These are phyloP conservation scores for Euphrasia arctica DNA, from an alignment of 305 asterid species.

Conservation along the genomic window DNA sequence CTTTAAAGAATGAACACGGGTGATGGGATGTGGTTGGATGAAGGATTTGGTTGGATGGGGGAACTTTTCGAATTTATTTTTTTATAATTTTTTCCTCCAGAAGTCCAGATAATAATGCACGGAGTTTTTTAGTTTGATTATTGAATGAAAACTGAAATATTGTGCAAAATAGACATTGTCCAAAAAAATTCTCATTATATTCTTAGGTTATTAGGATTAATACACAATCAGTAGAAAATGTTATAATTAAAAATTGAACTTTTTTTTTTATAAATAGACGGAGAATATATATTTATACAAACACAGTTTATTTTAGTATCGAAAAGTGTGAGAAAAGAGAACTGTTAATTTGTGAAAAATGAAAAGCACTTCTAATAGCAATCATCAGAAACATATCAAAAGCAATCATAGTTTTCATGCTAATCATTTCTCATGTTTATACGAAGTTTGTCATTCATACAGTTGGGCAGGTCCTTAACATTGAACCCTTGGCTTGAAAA, in stretches of 20 bases:
- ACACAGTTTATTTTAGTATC: no score
- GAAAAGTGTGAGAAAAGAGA: not conserved
- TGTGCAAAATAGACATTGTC: not conserved
- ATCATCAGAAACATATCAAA: not conserved
- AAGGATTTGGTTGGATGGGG: not conserved
- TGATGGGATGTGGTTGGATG: not conserved
- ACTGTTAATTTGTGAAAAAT: not conserved
- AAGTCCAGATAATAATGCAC: not conserved
- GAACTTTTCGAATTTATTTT: no score
- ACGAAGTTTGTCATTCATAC: slow-evolving; percentile 15
- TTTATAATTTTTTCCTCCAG: not conserved
- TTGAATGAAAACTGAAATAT: not conserved
- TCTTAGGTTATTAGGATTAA: not conserved
- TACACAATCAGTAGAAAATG: no score
- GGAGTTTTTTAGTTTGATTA: not conserved
- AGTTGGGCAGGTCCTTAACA: slow-evolving; percentile 10
- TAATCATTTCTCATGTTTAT: slow-evolving; percentile 7
- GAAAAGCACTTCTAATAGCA: not conserved
- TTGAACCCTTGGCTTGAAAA: slow-evolving; percentile 15
- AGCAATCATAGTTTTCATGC: not conserved
- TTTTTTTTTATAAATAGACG: no score
- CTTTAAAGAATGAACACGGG: not conserved
- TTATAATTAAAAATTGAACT: no score
- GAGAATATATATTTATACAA: no score
- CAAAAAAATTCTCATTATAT: not conserved